Evolutionary conservation across 2,329 filamentous ascomycete species (phyloP), one percentile per base, ranked within the genome.

Genomic region (Colletotrichum euphorbiae): DNA sequence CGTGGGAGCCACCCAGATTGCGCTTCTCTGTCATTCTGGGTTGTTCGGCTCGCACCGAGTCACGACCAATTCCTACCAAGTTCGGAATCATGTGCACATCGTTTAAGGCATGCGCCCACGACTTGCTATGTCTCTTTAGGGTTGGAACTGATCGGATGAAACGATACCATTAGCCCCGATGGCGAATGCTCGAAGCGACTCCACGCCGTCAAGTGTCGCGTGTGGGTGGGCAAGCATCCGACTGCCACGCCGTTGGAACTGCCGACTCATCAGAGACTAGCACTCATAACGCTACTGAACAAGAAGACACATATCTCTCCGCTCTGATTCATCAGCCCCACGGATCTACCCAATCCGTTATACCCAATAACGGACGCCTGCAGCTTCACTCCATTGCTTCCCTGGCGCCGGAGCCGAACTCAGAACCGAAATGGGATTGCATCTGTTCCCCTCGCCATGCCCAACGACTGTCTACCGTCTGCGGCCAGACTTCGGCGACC

Each of bases 191-290:
- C 6, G 36, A 33, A 55, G 48, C 33, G 36, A 17, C 42, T 55
- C 55, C 55, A 48, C 33, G 40, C 48, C 62, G 48, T 66, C 48
- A 50, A 56, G 54, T 65, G 42, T 68, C 31, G 54, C 54, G 33
- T 65, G 65, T 65, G 65, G 21, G 62, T 56, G 54, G 61, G 50
- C 52, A 36, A 50, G 54, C 55, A 54, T 38, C 33, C 42, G 17
- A 38, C 36, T 21, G 59, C 66, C 48, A 45, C 33, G 33, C 54
- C 40, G 17, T 36, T 50, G 55, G 40, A 66, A 59, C 15, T 42
- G 46, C 12, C 40, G 33, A 21, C 19, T 42, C 54, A 50, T 45
- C 38, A 38, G 52, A 40, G 15, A 31, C n/a, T 36, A 12, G 12
- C 15, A 13, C 19, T 24, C n/a, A 24, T 11, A 15, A 31, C 3